Evolutionary conservation across 1,284 basidiomycete genomes (phyloP).

Genomic region (Microbotryum saponariae): DNA sequence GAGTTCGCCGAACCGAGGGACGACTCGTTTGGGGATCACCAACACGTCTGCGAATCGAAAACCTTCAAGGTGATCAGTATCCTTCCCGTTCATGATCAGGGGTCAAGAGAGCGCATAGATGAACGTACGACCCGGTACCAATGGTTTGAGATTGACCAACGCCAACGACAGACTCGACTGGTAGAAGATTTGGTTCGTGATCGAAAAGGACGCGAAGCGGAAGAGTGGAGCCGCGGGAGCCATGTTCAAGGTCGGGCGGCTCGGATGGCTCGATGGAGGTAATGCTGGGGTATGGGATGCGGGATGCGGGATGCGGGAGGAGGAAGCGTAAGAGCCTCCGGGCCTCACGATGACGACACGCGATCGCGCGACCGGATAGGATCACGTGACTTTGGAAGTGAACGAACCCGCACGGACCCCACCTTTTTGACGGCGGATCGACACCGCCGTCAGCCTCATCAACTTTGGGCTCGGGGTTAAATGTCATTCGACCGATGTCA

Average conservation of each 20-base stretch:
- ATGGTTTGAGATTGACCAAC: constrained; percentile 85
- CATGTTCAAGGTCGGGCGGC: not conserved
- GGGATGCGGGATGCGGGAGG: too few species aligned
- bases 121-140: constrained; percentile 79
- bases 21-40: constrained; percentile 67
- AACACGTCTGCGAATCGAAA: constrained; percentile 62
- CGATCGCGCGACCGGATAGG: too few species aligned
- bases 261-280: not conserved
- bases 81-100: too few species aligned
- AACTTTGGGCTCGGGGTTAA: too few species aligned
- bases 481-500: too few species aligned
- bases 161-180: constrained; percentile 62
- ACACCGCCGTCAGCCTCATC: too few species aligned
- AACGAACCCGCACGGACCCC: too few species aligned
- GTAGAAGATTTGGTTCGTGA: constrained; percentile 55
- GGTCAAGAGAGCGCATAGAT: not conserved
- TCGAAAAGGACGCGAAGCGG: constrained; percentile 33
- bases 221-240: constrained; percentile 6
- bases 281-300: not conserved
- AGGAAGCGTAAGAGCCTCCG: too few species aligned
- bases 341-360: too few species aligned
- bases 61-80: too few species aligned
- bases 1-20: constrained; percentile 68
- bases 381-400: too few species aligned
- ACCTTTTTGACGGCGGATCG: too few species aligned